Evolutionary conservation across 2,329 filamentous ascomycete genomes (phyloP).

Genomic region (Cryphonectria japonica): DNA sequence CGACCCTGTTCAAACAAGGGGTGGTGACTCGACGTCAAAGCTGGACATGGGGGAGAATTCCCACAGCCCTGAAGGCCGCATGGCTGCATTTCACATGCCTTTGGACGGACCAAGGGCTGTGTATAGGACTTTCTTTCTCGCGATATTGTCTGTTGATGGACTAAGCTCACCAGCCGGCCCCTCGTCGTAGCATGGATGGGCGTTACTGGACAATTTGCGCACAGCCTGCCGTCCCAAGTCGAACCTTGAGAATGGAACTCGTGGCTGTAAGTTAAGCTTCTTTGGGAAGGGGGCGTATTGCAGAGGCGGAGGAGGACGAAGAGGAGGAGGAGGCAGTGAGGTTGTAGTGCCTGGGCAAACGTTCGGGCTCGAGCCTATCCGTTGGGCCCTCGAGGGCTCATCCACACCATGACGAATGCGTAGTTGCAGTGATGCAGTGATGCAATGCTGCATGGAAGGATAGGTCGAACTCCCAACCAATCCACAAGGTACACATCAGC

Average conservation of each 20-base stretch:
- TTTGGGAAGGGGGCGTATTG: not conserved
- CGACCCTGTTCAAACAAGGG: conserved; percentile 19
- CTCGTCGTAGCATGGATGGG: not conserved
- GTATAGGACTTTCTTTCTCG: not conserved
- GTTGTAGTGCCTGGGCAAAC: not conserved
- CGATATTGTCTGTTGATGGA: not conserved
- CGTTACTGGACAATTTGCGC: not conserved
- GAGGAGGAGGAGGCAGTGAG: not conserved
- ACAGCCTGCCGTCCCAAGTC: not conserved
- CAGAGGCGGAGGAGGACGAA: not conserved
- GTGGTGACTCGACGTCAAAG: conserved; percentile 5
- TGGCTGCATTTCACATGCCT: not conserved
- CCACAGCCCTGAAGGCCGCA: not conserved
- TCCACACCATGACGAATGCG: not conserved
- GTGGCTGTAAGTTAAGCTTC: not conserved
- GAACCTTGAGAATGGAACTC: not conserved
- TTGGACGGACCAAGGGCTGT: not conserved
- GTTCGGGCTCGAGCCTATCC: not conserved
- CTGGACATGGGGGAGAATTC: conserved; percentile 8
- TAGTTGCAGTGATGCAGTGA: too few relatives aligned
- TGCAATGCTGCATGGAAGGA: too few relatives aligned
- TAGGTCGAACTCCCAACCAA: too few relatives aligned
- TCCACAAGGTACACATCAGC: not conserved
- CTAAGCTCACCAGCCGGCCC: not conserved
- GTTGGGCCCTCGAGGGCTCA: not conserved